phyloP scores from a whole-genome alignment of 192 early-diverging fungal genomes.

The Backusella sp. region DNA sequence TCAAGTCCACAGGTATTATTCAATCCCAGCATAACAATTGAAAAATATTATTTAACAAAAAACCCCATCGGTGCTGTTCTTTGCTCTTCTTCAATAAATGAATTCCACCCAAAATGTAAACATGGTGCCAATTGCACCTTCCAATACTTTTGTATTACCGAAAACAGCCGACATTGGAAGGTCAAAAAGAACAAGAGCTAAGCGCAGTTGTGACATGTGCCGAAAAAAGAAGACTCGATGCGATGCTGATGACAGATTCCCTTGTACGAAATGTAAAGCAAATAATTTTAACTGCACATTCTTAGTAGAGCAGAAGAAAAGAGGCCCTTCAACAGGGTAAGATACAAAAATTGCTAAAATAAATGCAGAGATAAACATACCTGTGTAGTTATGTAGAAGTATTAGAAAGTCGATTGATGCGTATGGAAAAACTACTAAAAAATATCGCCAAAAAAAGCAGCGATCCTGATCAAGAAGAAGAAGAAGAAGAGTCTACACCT shows the following conservation, averaged over 20 bases:
- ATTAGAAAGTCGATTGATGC: slow-evolving; percentile 66
- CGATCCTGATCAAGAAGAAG: not conserved
- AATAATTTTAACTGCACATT: slow-evolving; percentile 52
- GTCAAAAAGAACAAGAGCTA: slow-evolving; percentile 32
- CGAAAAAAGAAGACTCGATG: slow-evolving; percentile 81
- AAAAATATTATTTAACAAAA: too few species aligned
- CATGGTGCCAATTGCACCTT: slow-evolving; percentile 8
- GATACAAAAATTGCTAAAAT: not conserved
- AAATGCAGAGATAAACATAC: not conserved
- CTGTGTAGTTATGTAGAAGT: slow-evolving; percentile 54
- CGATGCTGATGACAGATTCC: slow-evolving; percentile 57
- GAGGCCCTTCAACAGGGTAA: slow-evolving; percentile 80
- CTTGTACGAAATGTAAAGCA: slow-evolving; percentile 69
- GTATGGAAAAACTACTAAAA: slow-evolving; percentile 66
- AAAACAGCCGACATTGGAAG: not conserved
- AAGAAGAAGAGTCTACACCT: not conserved
- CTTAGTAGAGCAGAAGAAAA: slow-evolving; percentile 43
- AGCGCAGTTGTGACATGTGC: slow-evolving; percentile 64
- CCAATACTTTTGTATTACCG: not conserved
- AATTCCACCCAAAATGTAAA: not conserved
- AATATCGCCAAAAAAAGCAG: slow-evolving; percentile 44
- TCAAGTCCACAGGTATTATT: too few species aligned
- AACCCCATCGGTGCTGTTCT: not conserved
- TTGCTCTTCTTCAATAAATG: not conserved
- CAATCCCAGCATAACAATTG: too few species aligned